Base-by-base conservation (phyloP, 1,139 yeast genomes). In the Yamadazyma oceani region DNA sequence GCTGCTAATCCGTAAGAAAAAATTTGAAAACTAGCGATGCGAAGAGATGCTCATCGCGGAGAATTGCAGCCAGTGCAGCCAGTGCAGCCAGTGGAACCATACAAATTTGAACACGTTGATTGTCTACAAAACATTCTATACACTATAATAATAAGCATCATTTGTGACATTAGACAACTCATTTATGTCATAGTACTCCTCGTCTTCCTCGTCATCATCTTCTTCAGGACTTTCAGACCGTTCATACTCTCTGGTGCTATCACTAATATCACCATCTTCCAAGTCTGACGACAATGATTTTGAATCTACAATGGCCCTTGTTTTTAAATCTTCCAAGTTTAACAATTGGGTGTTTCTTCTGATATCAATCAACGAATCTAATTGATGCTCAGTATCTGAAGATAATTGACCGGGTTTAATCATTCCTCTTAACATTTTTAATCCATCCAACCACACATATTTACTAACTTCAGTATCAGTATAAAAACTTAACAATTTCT, bases 361-460 rank as follows among this genome's bases (percentile, higher is more conserved):
- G 26, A 85, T 64, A 28, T 78, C 80, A 26, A 77, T 69, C 48
- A 86, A 66, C 32, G 72, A 66, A 16, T 72, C 69, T 34, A 84
- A 66, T 53, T 85, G 90, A 34, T 61, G 64, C 38, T 71, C 71
- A 3, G 94, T 79, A 22, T 80, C 86, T 2, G 59, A 60, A 0
- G 90, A 80, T 31, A 82, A 64, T 34, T 63, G 61, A 14, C 65
- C 66, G 3, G 54, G 55, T 22, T 55, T 54, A 5, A 53, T 57
- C 48, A 58, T 53, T 3, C 69, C 69, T 44, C 62, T 64, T 48
- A 85, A 66, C 73, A 86, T 69, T 55, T 78, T 80, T 40, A 87
- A 60, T 1, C 95, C 96, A 60, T 87, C 95, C 32, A 83, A 67
- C 94, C 95, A 87, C 9, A 82, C 79, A 41, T 76, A 78, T 37